Evolutionary conservation across 2,329 filamentous ascomycete species (phyloP), one percentile per base, ranked within the genome.

Genomic region (Monosporascus sp.): DNA sequence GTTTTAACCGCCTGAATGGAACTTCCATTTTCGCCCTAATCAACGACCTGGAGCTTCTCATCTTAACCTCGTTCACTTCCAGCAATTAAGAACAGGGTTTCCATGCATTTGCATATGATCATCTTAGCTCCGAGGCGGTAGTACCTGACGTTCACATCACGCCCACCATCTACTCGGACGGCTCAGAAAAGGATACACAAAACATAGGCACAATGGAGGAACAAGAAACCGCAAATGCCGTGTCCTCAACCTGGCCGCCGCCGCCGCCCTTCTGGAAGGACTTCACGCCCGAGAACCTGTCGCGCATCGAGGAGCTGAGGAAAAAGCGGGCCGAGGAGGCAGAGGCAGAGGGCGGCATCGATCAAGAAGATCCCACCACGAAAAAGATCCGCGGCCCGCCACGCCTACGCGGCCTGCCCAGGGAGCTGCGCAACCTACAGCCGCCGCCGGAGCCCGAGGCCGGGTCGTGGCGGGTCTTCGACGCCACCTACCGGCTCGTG

Each of bases 211-310:
- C 41, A 5, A 69, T 69, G 66, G 66, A 66, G 36, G 66, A 68
- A 50, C 64, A 67, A 48, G 59, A 62, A 48, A 50, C 53, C 19
- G 59, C 76, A 46, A 62, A 62, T 43, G 74, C 76, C 47, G 71
- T 80, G 62, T 79, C 84, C 26, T 84, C 87, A 24, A 84, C 86
- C 41, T 96, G 91, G 68, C 93, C 94, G 24, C 84, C 88, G 50
- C 94, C 94, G 26, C 94, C 94, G 26, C 86, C 87, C 1, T 96
- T 97, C 74, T 97, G 90, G 85, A 86, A 87, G 61, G 81, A 89
- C 69, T 97, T 97, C 72, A 96, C 90, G 0, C 70, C 84, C 3
- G 83, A 87, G 27, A 95, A 93, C 66, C 65, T 90, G 50, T 73
- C 82, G 16, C 83, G 83, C 4, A 71, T 81, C 52, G 69, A 74